phyloP scores from a whole-genome alignment of 2,329 filamentous ascomycete species.

The Elsinoe fawcettii region DNA sequence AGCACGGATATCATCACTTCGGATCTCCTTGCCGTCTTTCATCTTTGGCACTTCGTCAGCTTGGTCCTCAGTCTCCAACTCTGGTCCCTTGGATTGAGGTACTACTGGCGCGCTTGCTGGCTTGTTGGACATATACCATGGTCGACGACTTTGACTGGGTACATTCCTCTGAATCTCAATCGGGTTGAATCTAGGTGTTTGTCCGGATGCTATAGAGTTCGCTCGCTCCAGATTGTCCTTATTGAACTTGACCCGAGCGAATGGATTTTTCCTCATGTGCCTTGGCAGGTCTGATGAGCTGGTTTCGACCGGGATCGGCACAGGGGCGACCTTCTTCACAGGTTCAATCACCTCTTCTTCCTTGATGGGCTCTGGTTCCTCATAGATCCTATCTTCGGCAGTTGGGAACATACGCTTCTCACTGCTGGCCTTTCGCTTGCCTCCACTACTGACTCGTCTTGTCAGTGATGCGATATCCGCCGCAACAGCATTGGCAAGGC shows the following conservation, averaged over 20 bases:
- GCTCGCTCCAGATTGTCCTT: constrained; percentile 15
- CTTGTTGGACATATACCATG: constrained; percentile 66
- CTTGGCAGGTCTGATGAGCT: constrained; percentile 28
- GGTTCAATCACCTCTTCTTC: constrained; percentile 12
- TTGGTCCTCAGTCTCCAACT: constrained; percentile 36
- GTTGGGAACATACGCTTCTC: constrained; percentile 54
- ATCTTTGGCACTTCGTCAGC: constrained; percentile 40
- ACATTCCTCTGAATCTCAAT: constrained; percentile 80
- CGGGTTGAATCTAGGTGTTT: constrained; percentile 34
- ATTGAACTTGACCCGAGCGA: constrained; percentile 45
- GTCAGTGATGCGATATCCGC: constrained; percentile 29
- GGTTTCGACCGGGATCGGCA: constrained; percentile 32
- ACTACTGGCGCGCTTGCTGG: constrained; percentile 23
- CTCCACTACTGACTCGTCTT: constrained; percentile 56
- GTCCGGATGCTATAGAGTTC: constrained; percentile 22
- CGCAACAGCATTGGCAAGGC: constrained; percentile 29
- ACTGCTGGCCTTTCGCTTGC: constrained; percentile 34
- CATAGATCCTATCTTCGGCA: constrained; percentile 75
- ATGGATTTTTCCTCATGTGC: constrained; percentile 56
- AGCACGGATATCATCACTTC: constrained; percentile 77
- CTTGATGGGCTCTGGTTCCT: constrained; percentile 54
- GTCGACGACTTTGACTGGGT: constrained; percentile 73
- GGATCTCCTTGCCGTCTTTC: constrained; percentile 75
- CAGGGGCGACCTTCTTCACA: constrained; percentile 17
- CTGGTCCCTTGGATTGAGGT: constrained; percentile 27